These are phyloP conservation scores for Prillingera fragicola DNA, from an alignment of 1,284 basidiomycete species.

Conservation along the genomic window DNA sequence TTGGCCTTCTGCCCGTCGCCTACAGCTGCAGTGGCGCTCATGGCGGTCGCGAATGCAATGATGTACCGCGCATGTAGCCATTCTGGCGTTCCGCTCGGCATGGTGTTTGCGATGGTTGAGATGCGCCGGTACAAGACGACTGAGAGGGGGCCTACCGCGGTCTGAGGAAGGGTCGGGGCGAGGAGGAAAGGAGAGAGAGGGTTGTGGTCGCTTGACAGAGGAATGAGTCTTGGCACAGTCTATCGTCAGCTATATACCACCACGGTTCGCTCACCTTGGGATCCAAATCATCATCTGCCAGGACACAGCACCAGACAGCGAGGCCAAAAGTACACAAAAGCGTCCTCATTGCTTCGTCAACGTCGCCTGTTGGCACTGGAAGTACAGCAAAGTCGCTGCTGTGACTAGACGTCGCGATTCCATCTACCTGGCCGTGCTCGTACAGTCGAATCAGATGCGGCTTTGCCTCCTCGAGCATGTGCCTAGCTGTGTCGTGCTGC, in stretches of 20 bases:
- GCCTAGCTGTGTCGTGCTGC: conserved; percentile 21
- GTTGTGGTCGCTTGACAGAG: not conserved
- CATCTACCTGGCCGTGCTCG: not conserved
- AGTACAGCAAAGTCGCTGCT: not conserved
- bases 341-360: conserved; percentile 10
- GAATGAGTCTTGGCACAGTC: not conserved
- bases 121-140: conserved; percentile 11
- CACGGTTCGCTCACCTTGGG: conserved; percentile 10
- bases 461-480: conserved; percentile 17
- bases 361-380: conserved; percentile 6
- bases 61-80: conserved; percentile 11
- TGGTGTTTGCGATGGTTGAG: not conserved
- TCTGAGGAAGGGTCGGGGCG: conserved; percentile 7
- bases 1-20: conserved; percentile 3
- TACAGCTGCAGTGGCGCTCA: not conserved
- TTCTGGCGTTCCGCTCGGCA: not conserved
- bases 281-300: conserved; percentile 8
- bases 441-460: conserved; percentile 24
- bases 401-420: not conserved
- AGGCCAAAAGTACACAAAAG: conserved; percentile 20
- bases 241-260: not conserved
- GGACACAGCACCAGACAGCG: conserved; percentile 23
- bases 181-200: conserved; percentile 6
- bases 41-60: conserved; percentile 3
- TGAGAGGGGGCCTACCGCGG: not conserved